Evolutionary conservation across 495 filamentous ascomycete genomes (phyloP), one percentile per base, ranked within the genome.

Genomic region (Annulohypoxylon moriforme): DNA sequence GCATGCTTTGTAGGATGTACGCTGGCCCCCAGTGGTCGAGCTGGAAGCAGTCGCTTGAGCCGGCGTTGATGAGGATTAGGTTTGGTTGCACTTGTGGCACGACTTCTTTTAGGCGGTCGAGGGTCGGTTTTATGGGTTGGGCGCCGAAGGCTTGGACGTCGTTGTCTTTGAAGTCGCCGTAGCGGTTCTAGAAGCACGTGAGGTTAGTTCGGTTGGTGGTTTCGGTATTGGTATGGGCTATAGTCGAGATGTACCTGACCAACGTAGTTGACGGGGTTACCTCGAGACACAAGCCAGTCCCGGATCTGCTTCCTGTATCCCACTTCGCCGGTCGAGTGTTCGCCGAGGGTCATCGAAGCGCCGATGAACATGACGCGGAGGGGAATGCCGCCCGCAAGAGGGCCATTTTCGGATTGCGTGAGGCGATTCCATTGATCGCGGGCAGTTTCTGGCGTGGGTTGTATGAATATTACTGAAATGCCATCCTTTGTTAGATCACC

Each of bases 301-400:
- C 74, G 73, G 5, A 86, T 74, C 69, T 81, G 74, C 27, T 80
- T 80, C 27, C 88, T 85, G 72, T 86, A 90, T 16, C 87, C 87
- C 74, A 87, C 84, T 18, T 82, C 81, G 57, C 85, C 84, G 1
- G 75, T 80, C 1, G 84, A 87, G 27, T 75, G 75, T 47, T 82
- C 84, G 22, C 88, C 88, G 46, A 80, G 78, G 3, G 87, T 89
- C 68, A 90, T 88, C 0, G 87, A 89, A 10, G 87, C 87, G 25
- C 88, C 88, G 22, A 89, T 80, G 24, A 86, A 85, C 76, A 89
- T 78, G 24, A 87, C 80, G 9, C 85, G 79, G 4, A 89, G 79
- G 10, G 77, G 75, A 25, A 77, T 74, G n/a, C 76, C 76, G 33
- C 74, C 73, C 1, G 75, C 75, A 13, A 77, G 60, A 66, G 71